Conservation (phyloP, 495 filamentous ascomycete species). For the Aspergillus taichungensis region DNA sequence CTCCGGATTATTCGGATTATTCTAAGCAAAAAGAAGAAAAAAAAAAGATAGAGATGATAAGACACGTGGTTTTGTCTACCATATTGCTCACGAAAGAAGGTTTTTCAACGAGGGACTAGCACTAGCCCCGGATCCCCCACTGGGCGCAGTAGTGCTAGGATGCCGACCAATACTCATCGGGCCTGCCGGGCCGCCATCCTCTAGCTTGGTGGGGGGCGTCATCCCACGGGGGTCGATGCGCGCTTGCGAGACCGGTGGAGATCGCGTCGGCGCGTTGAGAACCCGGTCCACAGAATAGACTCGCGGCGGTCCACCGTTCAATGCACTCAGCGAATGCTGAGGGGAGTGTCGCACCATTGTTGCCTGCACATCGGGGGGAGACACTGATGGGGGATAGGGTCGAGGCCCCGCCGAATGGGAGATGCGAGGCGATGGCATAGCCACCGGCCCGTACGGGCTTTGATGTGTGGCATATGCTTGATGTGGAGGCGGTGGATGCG, state of each 20-base stretch:
- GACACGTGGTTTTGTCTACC: slow-evolving; percentile 8
- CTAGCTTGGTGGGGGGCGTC: slow-evolving; percentile 24
- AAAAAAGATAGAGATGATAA: slow-evolving; percentile 13
- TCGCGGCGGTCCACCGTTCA: slow-evolving; percentile 29
- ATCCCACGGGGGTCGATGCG: slow-evolving; percentile 27
- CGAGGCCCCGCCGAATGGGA: slow-evolving; percentile 29
- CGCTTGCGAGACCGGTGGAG: slow-evolving; percentile 29
- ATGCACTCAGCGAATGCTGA: slow-evolving; percentile 28
- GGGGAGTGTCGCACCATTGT: slow-evolving; percentile 36
- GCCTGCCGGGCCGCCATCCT: slow-evolving; percentile 20
- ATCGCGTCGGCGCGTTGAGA: slow-evolving; percentile 26
- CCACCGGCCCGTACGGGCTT: slow-evolving; percentile 33
- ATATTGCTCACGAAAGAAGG: slow-evolving; percentile 48
- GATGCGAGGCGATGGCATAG: slow-evolving; percentile 32
- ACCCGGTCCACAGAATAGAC: slow-evolving; percentile 30
- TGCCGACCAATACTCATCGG: slow-evolving; percentile 22
- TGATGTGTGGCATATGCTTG: slow-evolving; percentile 32
- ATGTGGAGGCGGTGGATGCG: slow-evolving; percentile 33
- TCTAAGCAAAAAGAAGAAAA: slow-evolving; percentile 1
- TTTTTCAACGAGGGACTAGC: slow-evolving; percentile 71
- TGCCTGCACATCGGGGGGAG: slow-evolving; percentile 36
- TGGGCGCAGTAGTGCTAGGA: slow-evolving; percentile 27
- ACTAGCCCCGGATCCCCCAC: slow-evolving; percentile 45
- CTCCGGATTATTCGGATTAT: background rate
- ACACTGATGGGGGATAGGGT: slow-evolving; percentile 37